Evolutionary conservation across 495 filamentous ascomycete genomes (phyloP), one percentile per base, ranked within the genome.

Genomic region (Lineolata rhizophorae): DNA sequence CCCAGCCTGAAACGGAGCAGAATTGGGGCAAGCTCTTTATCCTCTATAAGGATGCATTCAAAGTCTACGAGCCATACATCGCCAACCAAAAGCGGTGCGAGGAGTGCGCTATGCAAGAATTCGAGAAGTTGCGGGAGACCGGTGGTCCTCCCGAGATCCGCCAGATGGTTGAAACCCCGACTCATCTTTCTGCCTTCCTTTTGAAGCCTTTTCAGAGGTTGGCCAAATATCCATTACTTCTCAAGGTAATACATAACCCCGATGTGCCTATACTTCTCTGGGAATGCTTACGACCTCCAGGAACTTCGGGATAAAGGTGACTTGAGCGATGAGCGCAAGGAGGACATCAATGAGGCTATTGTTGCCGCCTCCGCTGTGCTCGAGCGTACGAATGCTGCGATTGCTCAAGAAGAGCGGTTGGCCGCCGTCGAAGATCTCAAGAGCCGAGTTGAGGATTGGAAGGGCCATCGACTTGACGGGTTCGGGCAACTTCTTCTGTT

Each of bases 121-220:
- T 72, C 36, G 64, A 72, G 34, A 73, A 73, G 46, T 61, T 76
- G 16, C 54, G 45, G 37, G 41, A 48, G 26, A 65, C 67, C 11
- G 65, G 65, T 15, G 60, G 68, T 17, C 53, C 61, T 2, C 2
- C 49, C 12, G 65, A 72, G 34, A 50, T 74, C 20, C 57, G 62
- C 19, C 69, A 70, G 42, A 72, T 76, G 55, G 65, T 71, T 10
- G 67, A 68, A 29, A 62, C 61, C 33, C 59, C 59, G 4, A 56
- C 63, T 15, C 60, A 56, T 11, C 58, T 95, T 6, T 79, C 81
- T 43, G 79, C 80, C 3, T 97, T 95, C 50, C 65, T 95, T 6
- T 61, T 95, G 35, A 97, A 95, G 47, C 87, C 87, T 4, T 92
- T 97, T 58, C 87, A 97, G 53, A 70, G 87, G 33, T 58, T 97